A percentile compares a stretch with the other conserved stretches of the same genome.
Evolutionary conservation across 2,329 filamentous ascomycete genomes (phyloP).

Genomic region (Cytospora chrysosperma): DNA sequence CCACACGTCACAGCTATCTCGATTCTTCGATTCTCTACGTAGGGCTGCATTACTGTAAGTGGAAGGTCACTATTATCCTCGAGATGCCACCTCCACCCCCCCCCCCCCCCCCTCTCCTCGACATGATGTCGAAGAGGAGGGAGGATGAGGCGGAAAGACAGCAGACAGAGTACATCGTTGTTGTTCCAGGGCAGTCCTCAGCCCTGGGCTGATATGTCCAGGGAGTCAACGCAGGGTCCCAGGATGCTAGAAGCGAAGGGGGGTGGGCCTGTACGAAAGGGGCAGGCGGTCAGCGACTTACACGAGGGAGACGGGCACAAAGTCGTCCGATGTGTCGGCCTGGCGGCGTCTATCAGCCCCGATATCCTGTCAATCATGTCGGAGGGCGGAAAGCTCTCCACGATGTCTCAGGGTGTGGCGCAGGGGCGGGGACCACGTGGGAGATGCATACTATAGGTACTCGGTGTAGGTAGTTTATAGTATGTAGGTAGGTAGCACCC

Average conservation of each 20-base stretch:
- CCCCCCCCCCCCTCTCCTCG: no score
- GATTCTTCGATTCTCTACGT: constrained; percentile 1
- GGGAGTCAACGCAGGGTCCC: background rate
- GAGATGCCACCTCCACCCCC: no score
- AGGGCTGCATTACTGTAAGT: constrained; percentile 17
- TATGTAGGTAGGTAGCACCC: background rate
- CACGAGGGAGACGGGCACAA: constrained; percentile 1
- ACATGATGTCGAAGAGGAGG: background rate
- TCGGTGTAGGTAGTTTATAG: no score
- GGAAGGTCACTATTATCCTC: constrained; percentile 14
- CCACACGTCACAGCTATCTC: constrained; percentile 3
- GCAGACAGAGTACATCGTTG: no score
- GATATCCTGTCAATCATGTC: constrained; percentile 6
- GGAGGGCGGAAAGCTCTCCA: background rate
- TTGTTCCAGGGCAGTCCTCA: background rate
- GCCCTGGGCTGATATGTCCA: background rate
- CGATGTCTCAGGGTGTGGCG: background rate
- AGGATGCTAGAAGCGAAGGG: background rate
- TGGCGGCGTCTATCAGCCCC: constrained; percentile 9
- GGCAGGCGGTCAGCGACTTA: constrained; percentile 12
- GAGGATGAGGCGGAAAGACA: background rate
- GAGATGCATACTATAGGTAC: background rate
- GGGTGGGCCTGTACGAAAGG: background rate
- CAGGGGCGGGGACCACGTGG: background rate
- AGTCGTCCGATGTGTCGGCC: constrained; percentile 1